Evolutionary conservation across 2,329 filamentous ascomycete genomes (phyloP).

Genomic region (Sordariomycetes sp.): DNA sequence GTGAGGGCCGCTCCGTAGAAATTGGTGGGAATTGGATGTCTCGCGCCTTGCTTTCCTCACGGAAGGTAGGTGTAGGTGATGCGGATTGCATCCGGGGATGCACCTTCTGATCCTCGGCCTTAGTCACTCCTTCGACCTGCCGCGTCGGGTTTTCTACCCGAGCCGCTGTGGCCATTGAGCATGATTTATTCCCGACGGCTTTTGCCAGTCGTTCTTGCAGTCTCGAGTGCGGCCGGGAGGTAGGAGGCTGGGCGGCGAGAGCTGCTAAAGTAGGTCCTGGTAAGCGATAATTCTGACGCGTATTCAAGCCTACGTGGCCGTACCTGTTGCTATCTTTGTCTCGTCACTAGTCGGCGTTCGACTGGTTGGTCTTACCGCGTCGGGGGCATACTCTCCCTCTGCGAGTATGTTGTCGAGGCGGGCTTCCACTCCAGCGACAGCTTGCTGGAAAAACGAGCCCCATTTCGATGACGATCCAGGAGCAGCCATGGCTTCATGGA

Average conservation of each 20-base stretch:
- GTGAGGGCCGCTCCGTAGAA: neutral
- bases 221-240: conserved; percentile 48
- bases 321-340: neutral
- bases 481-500: neutral
- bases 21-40: neutral
- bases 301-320: too few species aligned
- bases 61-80: neutral
- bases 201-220: conserved; percentile 83
- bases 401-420: conserved; percentile 83
- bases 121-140: neutral
- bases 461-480: conserved; percentile 26
- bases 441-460: conserved; percentile 75
- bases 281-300: neutral
- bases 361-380: neutral
- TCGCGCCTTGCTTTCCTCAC: neutral
- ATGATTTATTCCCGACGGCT: conserved; percentile 59
- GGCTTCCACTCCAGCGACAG: conserved; percentile 87
- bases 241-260: conserved; percentile 4
- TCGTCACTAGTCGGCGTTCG: neutral
- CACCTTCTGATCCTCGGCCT: neutral
- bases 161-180: neutral
- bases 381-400: conserved; percentile 47
- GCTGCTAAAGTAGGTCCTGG: neutral
- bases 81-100: neutral
- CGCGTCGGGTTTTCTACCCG: neutral